Base-by-base conservation (phyloP, 108 stramenopile genomes). In the Cyclostephanos tholiformis region DNA sequence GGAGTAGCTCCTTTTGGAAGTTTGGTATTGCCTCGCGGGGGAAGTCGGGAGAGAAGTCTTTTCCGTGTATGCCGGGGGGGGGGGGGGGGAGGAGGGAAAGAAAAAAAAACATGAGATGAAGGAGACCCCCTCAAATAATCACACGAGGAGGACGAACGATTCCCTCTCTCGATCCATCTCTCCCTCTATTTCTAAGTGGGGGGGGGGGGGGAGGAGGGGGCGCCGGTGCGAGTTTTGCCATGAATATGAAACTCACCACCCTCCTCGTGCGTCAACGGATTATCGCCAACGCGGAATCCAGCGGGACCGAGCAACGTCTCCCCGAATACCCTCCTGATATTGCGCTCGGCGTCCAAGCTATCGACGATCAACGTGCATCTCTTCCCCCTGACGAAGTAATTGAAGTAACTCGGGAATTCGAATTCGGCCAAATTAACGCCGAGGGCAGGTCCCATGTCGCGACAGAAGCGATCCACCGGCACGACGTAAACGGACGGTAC, bases 331-430 rank as follows among this genome's bases (percentile, higher is more conserved):
- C 85, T 67, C 13, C 90, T 82, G 58, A 95, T 95, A 23, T 91
- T 90, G 27, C 87, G 83, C 75, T 95, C 88, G 11, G 91, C 91
- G 30, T 90, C 90, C 17, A 86, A 82, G 9, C 82, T 84, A 58
- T 95, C 95, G 10, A 95, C 95, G 25, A 96, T 87, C 36, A 96
- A 82, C 17, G 92, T 96, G 63, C 93, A 94, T n/a, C 83, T 74
- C 60, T 91, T 88, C 9, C 91, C 82, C 59, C 87, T 82, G 7
- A 96, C 85, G 69, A 98, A 98, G 66, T 95, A 98, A 69, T 95
- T 96, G 79, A 95, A 98, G 75, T 98, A 98, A 6, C 91, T 96
- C 10, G 97, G 97, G 82, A 97, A 98, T 77, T 98, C 97, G 71
- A 98, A 96, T 71, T 98, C 97, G 19, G 95, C 96, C 13, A 98